Evolutionary conservation across 1,139 yeast species (phyloP).

Genomic region (Candida smagusa): DNA sequence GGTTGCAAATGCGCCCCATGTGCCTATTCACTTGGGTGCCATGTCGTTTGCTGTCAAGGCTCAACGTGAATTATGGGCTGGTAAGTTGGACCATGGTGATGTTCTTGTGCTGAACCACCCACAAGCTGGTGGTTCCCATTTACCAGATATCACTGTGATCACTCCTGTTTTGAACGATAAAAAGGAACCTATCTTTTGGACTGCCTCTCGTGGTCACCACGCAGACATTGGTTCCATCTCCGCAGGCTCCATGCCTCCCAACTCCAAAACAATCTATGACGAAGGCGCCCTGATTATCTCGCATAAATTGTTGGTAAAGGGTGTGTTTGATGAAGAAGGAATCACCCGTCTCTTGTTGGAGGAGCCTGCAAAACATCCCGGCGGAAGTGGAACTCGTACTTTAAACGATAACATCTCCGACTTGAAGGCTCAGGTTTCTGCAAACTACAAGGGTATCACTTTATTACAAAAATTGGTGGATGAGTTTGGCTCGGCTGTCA

Average conservation of each 20-base stretch:
- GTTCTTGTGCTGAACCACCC: slow-evolving; percentile 80
- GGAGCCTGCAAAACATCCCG: slow-evolving; percentile 45
- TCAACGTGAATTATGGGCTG: slow-evolving; percentile 64
- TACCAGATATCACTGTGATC: slow-evolving; percentile 81
- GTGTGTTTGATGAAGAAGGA: slow-evolving; percentile 41
- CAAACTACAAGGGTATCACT: slow-evolving; percentile 41
- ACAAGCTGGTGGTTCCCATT: slow-evolving; percentile 75
- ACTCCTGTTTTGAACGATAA: slow-evolving; percentile 48
- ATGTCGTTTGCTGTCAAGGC: slow-evolving; percentile 81
- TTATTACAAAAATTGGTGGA: slow-evolving; percentile 29
- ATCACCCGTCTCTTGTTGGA: slow-evolving; percentile 35
- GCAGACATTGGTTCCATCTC: slow-evolving; percentile 47
- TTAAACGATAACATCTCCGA: slow-evolving; percentile 41
- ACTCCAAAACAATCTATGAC: slow-evolving; percentile 41
- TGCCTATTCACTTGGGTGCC: slow-evolving; percentile 84
- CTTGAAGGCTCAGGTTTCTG: slow-evolving; percentile 44
- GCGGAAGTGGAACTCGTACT: slow-evolving; percentile 45
- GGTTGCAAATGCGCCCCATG: slow-evolving; percentile 85
- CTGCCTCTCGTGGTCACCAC: slow-evolving; percentile 48
- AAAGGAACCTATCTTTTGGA: slow-evolving; percentile 39
- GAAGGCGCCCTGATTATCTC: slow-evolving; percentile 46
- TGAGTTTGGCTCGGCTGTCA: slow-evolving; percentile 32
- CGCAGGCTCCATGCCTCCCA: slow-evolving; percentile 49
- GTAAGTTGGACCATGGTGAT: slow-evolving; percentile 62
- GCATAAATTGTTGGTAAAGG: slow-evolving; percentile 35